Evolutionary conservation across 2,329 filamentous ascomycete species (phyloP).

Genomic region (Elsinoe fawcettii): DNA sequence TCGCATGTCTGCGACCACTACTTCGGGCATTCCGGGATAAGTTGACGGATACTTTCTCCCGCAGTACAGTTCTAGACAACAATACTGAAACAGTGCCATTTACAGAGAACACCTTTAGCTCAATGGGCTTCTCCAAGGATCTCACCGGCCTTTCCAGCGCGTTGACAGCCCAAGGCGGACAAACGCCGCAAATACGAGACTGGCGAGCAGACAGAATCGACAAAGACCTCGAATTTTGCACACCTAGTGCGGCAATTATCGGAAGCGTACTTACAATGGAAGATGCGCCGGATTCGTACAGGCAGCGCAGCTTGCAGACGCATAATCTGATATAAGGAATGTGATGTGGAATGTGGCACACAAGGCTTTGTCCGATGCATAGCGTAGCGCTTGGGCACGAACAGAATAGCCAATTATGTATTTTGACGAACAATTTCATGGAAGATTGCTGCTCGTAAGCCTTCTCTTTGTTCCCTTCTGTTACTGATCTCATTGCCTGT

Average conservation of each 20-base stretch:
- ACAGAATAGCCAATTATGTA: neutral
- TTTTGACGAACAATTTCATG: too few relatives aligned
- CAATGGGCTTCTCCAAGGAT: neutral
- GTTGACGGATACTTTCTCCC: neutral
- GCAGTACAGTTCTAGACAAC: neutral
- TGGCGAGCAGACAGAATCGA: slow-evolving; percentile 2
- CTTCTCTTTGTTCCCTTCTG: too few relatives aligned
- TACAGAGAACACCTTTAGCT: neutral
- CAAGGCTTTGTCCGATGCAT: neutral
- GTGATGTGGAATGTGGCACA: neutral
- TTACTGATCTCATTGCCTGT: too few relatives aligned
- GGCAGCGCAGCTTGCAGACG: slow-evolving; percentile 4
- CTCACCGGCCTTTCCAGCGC: slow-evolving; percentile 2
- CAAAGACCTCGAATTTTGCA: neutral
- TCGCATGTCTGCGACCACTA: slow-evolving; percentile 29
- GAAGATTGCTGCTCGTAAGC: too few relatives aligned
- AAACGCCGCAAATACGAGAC: neutral
- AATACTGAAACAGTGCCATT: neutral
- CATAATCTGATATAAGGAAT: neutral
- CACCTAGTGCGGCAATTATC: slow-evolving; percentile 5
- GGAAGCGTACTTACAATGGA: neutral
- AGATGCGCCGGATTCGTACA: neutral
- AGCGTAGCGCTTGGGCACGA: neutral
- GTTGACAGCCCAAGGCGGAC: neutral
- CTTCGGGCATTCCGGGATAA: slow-evolving; percentile 18